These are phyloP conservation scores for Tetracentron sinense DNA, from an alignment of 164 flowering plant genomes.

Conservation along the genomic window DNA sequence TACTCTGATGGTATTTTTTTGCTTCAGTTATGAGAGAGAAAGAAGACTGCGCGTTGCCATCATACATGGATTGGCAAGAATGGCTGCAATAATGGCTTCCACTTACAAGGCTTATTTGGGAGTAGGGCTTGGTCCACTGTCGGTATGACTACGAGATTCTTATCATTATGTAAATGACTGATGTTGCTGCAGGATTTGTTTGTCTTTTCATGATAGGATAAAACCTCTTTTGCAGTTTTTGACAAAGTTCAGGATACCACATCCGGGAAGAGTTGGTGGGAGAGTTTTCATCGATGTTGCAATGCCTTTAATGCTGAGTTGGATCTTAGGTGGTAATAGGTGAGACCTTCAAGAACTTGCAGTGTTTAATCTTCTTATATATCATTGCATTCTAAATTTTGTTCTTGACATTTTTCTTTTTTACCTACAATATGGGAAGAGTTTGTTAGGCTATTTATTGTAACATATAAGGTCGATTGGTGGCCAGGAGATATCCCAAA, in stretches of 20 bases:
- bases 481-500: no score
- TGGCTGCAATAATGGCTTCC: slow-evolving; percentile 94
- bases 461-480: no score
- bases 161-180: not conserved
- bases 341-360: slow-evolving; percentile 18
- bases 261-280: slow-evolving; percentile 95
- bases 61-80: slow-evolving; percentile 89
- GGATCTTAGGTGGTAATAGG: slow-evolving; percentile 98
- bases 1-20: not conserved
- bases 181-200: not conserved
- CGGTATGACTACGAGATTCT: slow-evolving; percentile 41
- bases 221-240: slow-evolving; percentile 54
- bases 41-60: slow-evolving; percentile 79
- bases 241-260: slow-evolving; percentile 76
- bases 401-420: no score
- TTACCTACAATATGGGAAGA: no score
- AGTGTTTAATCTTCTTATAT: slow-evolving; percentile 1
- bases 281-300: slow-evolving; percentile 63
- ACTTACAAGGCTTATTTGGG: slow-evolving; percentile 93
- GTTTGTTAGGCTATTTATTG: no score
- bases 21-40: slow-evolving; percentile 67
- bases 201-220: slow-evolving; percentile 9
- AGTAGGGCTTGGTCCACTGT: slow-evolving; percentile 89
- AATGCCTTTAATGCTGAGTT: slow-evolving; percentile 82
- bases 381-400: not conserved